Percentiles rank a stretch among this genome's conserved stretches.
Evolutionary conservation across 139 green algal species (phyloP).

Genomic region (Gonium pectorale): DNA sequence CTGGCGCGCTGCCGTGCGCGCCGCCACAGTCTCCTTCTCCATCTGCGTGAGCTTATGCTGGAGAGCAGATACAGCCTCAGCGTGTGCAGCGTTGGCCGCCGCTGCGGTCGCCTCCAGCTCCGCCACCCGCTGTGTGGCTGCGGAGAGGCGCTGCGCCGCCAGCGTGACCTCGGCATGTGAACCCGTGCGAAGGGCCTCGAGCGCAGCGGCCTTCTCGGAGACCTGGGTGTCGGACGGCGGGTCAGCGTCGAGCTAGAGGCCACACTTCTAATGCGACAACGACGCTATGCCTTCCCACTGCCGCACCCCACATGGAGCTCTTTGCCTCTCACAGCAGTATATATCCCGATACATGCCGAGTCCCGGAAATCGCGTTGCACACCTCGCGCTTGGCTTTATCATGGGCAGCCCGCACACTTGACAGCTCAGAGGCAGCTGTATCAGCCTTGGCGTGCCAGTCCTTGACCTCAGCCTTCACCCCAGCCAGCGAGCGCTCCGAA

Average conservation of each 20-base stretch:
- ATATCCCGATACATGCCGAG: too few species aligned
- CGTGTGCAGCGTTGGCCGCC: background rate
- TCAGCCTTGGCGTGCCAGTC: background rate
- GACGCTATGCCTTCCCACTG: too few species aligned
- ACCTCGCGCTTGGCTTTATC: too few species aligned
- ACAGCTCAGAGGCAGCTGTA: too few species aligned
- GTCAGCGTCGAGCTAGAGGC: too few species aligned
- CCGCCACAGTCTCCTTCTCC: constrained; percentile 22
- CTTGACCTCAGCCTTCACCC: background rate
- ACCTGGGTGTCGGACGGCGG: background rate
- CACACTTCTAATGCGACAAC: too few species aligned
- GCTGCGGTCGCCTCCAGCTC: constrained; percentile 47
- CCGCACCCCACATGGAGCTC: too few species aligned
- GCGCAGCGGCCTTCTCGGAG: constrained; percentile 7
- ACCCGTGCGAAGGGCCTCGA: constrained; percentile 19
- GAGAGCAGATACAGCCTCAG: constrained; percentile 10
- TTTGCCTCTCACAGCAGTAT: too few species aligned
- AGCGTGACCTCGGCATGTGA: constrained; percentile 37
- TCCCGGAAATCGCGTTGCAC: too few species aligned
- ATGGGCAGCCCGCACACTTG: too few species aligned
- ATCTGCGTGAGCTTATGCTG: constrained; percentile 21
- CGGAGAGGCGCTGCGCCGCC: constrained; percentile 17
- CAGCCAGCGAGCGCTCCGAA: constrained; percentile 26
- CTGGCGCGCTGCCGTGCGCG: background rate
- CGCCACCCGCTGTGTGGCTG: background rate